Evolutionary conservation across 306 rosid genomes (phyloP), one percentile per base, ranked within the genome.

Genomic region (Cicer pinnatifidum): DNA sequence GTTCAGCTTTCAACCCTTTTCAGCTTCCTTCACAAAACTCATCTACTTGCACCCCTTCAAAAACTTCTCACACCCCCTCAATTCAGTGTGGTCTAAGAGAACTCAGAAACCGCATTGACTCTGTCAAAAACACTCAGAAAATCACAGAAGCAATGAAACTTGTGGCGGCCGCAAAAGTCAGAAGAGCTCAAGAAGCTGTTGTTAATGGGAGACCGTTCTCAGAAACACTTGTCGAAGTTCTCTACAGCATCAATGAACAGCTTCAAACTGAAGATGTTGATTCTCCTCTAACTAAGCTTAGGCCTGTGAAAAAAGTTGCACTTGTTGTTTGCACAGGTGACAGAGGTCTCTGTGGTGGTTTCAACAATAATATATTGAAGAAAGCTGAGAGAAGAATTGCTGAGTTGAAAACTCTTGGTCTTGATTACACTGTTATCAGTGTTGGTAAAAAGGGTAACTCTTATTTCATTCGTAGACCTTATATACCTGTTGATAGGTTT

Each of bases 81-180:
- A 46, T 89, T 59, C 96, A 86, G 59, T 92, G 96, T 35, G 78
- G 90, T 3, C 91, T 92, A 46, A 84, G 91, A 19, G 98, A 92
- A 66, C 93, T 92, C 67, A 82, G 95, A 9, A 86, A 75, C 0
- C 91, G 98, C 33, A 90, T 92, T 45, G 87, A 72, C 0, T 92
- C 96, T 0, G 98, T 92, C 0, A 90, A 85, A 64, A 92, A 86
- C 84, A 92, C 98, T 44, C 96, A 88, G 89, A 92, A 92, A 76
- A 92, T 92, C 71, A 92, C 98, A 0, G 98, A 92, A 82, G 98
- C 98, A 59, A 92, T 90, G 96, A 92, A 92, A 87, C 98, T 92
- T 47, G 98, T 92, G 6, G 96, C 98, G 0, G 98, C 98, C 8
- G 98, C 97, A 4, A 90, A 89, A 82, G 98, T 92, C 66, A 86